These are phyloP conservation scores for Scleroderma bovista DNA, from an alignment of 768 basidiomycete genomes.

Conservation along the genomic window DNA sequence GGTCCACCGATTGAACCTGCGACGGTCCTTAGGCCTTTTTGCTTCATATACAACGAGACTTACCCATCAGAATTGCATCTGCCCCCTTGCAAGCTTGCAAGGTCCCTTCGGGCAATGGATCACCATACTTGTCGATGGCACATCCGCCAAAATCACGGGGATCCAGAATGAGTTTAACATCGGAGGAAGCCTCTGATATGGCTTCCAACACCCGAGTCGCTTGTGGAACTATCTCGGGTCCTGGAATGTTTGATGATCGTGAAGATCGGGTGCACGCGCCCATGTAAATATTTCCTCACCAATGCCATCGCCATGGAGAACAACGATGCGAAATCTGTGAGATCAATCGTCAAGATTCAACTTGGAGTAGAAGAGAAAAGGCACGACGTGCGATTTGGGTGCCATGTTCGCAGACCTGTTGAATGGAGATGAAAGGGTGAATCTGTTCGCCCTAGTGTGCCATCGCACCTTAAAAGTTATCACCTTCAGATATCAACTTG, in stretches of 20 bases:
- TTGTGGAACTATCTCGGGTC: constrained; percentile 86
- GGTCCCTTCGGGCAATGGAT: constrained; percentile 79
- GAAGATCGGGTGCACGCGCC: neutral
- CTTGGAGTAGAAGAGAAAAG: constrained; percentile 1
- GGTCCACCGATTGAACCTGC: constrained; percentile 97
- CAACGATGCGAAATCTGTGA: constrained; percentile 75
- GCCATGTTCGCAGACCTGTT: constrained; percentile 28
- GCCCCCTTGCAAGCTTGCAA: constrained; percentile 86
- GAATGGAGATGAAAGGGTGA: neutral
- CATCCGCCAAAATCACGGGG: constrained; percentile 83
- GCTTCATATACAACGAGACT: neutral
- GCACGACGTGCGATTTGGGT: constrained; percentile 37
- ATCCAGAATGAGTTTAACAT: constrained; percentile 70
- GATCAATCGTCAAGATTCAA: constrained; percentile 1
- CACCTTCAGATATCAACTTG: too few species aligned
- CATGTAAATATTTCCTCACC: constrained; percentile 41
- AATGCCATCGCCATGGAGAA: constrained; percentile 96
- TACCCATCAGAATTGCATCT: constrained; percentile 95
- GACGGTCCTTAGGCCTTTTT: constrained; percentile 5
- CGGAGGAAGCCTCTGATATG: constrained; percentile 54
- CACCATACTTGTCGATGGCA: constrained; percentile 86
- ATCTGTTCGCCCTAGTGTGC: neutral
- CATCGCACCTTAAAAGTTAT: neutral
- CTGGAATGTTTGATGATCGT: constrained; percentile 37
- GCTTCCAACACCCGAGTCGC: constrained; percentile 79